Base-by-base conservation (phyloP, 345 rosid species). In the Arabis alpina region DNA sequence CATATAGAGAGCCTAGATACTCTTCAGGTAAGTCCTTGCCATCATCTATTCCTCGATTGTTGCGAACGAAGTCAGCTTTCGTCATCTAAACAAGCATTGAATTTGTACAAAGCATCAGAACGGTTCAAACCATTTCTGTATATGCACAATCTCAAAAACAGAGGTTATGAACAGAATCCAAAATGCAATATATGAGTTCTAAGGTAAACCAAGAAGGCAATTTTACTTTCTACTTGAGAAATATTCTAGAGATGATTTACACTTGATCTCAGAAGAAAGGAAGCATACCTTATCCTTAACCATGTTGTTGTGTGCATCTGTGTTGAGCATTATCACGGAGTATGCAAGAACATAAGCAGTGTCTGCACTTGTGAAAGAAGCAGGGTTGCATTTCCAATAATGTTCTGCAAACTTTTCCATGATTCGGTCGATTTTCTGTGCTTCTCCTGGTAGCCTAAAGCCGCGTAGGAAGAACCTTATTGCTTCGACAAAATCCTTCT, bases 321-420 rank as follows among this genome's bases (percentile, higher is more conserved):
- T 92, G 77, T 94, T 94, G 55, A 94, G 98, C 98, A 94, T 13
- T 73, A 94, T 94, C 65, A 94, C 99, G 23, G 98, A 92, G 74
- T 94, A 92, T 4, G 99, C 99, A 16, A 90, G 93, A 74, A 94
- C 93, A 60, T 94, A 92, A 37, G 99, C 96, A 70, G 99, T 92
- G 76, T 94, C 98, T 44, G 99, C 99, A 61, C 93, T 92, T 1
- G 91, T 86, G 72, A 92, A 94, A 80, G 98, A 92, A 76, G 56
- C 85, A 39, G 98, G 96, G 77, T 87, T 92, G 78, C 94, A 89
- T 87, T 87, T 92, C 78, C 99, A 94, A 74, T 87, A 94, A 48
- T 96, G 92, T 75, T 94, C 97, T 25, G 99, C 99, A 80, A 92
- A 94, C 80, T 94, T 92, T 32, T 91, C 98, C 98, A 94, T 91